phyloP scores from a whole-genome alignment of 2,329 filamentous ascomycete genomes.

The Hypoxylon sp. region DNA sequence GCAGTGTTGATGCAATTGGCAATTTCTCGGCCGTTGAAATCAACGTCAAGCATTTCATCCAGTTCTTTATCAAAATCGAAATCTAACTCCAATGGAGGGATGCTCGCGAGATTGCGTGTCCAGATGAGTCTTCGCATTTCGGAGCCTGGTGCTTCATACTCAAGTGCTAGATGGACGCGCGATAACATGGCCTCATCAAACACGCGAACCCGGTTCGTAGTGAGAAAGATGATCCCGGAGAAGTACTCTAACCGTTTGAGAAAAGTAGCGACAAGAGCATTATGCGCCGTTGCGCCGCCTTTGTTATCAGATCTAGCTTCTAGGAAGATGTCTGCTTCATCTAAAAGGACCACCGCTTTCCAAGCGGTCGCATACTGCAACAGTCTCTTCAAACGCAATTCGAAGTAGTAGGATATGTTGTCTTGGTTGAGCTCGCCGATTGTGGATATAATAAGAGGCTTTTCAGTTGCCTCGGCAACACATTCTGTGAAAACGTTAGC shows the following conservation, averaged over 20 bases:
- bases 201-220: constrained; percentile 59
- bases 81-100: constrained; percentile 2
- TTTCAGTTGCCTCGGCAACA: constrained; percentile 38
- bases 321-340: constrained; percentile 53
- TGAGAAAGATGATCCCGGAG: constrained; percentile 58
- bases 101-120: constrained; percentile 19
- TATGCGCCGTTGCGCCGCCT: constrained; percentile 33
- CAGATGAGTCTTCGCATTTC: constrained; percentile 24
- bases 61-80: constrained; percentile 1
- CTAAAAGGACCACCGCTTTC: constrained; percentile 48
- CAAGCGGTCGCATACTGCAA: constrained; percentile 45
- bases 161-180: constrained; percentile 56
- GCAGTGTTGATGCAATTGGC: constrained; percentile 39
- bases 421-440: constrained; percentile 38
- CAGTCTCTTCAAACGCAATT: constrained; percentile 39
- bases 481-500: constrained; percentile 46
- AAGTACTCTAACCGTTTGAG: constrained; percentile 58
- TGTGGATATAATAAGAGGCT: constrained; percentile 33
- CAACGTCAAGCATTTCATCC: constrained; percentile 31
- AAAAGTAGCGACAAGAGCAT: constrained; percentile 53
- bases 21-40: constrained; percentile 46
- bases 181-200: constrained; percentile 61
- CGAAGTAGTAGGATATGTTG: constrained; percentile 32
- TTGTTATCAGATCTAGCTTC: constrained; percentile 47
- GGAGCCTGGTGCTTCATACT: constrained; percentile 47